Evolutionary conservation across 2,329 filamentous ascomycete genomes (phyloP).

Genomic region (Colletotrichum viniferum): DNA sequence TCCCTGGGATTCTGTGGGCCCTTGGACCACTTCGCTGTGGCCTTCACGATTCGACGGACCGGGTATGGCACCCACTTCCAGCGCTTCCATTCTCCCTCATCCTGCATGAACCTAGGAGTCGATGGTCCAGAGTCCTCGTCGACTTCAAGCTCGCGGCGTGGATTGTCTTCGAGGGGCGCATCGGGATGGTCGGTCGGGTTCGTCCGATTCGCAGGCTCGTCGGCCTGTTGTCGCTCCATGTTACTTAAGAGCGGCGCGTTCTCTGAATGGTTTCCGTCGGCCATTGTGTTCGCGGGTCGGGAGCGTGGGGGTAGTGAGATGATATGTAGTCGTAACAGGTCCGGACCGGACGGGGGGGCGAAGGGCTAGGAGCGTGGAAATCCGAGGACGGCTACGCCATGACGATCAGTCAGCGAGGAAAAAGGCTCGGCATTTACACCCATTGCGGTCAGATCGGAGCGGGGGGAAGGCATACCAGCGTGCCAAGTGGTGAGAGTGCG

Average conservation of each 20-base stretch:
- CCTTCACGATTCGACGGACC: constrained; percentile 48
- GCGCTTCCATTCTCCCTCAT: constrained; percentile 52
- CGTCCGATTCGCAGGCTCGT: constrained; percentile 20
- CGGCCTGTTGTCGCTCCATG: constrained; percentile 33
- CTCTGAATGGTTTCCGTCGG: constrained; percentile 36
- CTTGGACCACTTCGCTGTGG: constrained; percentile 52
- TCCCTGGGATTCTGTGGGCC: constrained; percentile 60
- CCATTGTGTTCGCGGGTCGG: constrained; percentile 29
- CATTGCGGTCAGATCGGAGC: neutral
- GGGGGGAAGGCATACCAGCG: constrained; percentile 7
- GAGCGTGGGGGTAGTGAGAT: neutral
- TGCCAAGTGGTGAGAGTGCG: neutral
- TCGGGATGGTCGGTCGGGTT: constrained; percentile 40
- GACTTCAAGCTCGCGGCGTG: constrained; percentile 50
- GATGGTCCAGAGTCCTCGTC: constrained; percentile 46
- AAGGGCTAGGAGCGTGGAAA: constrained; percentile 11
- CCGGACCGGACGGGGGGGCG: constrained; percentile 7
- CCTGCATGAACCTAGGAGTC: constrained; percentile 66
- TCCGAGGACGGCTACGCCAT: constrained; percentile 20
- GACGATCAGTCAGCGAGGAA: constrained; percentile 20
- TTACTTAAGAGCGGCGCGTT: constrained; percentile 43
- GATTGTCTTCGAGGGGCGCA: constrained; percentile 41
- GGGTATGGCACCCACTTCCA: constrained; percentile 66
- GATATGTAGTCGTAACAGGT: constrained; percentile 18
- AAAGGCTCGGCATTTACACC: constrained; percentile 13